Base-by-base conservation (phyloP, 805 yeast genomes). In the Lipomyces chichibuensis region DNA sequence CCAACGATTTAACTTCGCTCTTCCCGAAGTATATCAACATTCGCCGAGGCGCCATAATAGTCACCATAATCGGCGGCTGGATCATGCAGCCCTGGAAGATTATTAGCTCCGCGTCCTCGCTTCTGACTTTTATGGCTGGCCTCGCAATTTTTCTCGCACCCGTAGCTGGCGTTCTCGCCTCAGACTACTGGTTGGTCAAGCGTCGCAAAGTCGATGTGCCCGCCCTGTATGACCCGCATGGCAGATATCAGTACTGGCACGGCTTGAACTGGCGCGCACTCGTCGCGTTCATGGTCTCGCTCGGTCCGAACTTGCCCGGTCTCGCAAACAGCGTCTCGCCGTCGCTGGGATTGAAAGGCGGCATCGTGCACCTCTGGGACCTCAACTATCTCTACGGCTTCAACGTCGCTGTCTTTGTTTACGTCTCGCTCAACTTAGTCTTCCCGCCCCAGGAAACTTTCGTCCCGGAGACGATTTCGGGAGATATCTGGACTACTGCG, bases 11-110 rank as follows among this genome's bases (percentile, higher is more conserved):
- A 69, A 79, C 87, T 7, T 82, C 87, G 0, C 76, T 86, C 73
- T 80, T 85, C 65, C 90, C 90, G 7, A 82, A 83, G 60, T 87
- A 81, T 77, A 76, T 87, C 72, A 87, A 83, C 76, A 85, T 86
- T 63, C 80, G 86, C 74, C 82, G 91, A 73, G 90, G 90, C 14
- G 67, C 70, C 13, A 20, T 69, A 49, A 46, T 69, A 56, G 60
- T 59, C 39, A 65, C 72, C 54, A 32, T 70, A 49, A 68, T 70
- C 35, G 72, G 70, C 35, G 72, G 71, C 14, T 70, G 72, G 72
- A 63, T 69, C 51, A 69, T 70, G 71, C 69, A 64, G 57, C 73
- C 73, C 23, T 70, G 73, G 73, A 70, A 70, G 64, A 66, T 69
- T 51, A 63, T 52, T 32, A 63, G 53, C 63, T 69, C 72, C 20